Base-by-base conservation (phyloP, 805 yeast species). In the Candida gorgasii region DNA sequence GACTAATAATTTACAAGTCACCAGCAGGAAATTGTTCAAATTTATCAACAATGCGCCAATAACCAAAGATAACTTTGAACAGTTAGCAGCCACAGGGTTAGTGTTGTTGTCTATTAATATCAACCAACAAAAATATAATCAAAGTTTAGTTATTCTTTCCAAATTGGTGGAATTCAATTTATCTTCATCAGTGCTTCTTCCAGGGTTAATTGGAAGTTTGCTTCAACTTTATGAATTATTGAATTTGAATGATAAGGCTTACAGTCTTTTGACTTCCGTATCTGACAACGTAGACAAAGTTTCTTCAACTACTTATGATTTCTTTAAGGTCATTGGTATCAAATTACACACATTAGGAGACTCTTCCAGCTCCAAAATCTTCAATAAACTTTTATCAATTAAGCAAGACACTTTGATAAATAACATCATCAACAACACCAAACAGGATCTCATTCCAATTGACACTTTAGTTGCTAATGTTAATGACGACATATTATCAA, bases 171-270 rank as follows among this genome's bases (percentile, higher is more conserved):
- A 45, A 0, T 42, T 40, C 14, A 47, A 47, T 24, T 30, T 58
- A 15, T 8, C 33, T 3, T n/a, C n/a, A 17, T 11, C n/a, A 29
- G 15, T 2, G n/a, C 37, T 8, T 73, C 71, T 54, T 32, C 83
- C 86, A 2, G 77, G 78, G 3, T 55, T 84, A 34, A 65, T 76
- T 29, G 78, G 80, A 19, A 61, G 74, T 4, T 59, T 81, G 20
- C 64, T 75, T 8, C 65, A 77, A 11, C 53, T 82, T 5, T 79
- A 76, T 55, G 83, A 78, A 47, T 46, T 57, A 9, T 58, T 72
- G 33, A 72, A 75, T 32, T 63, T 65, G 17, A 40, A 47, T 1
- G 54, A 53, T 2, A 52, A 75, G 14, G 59, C 76, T 35, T 38
- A 49, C 5, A 50, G 52, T 40, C 38, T 57, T 4, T 43, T 53